Base-by-base conservation (phyloP, 2,329 filamentous ascomycete genomes). In the Seiridium cupressi region DNA sequence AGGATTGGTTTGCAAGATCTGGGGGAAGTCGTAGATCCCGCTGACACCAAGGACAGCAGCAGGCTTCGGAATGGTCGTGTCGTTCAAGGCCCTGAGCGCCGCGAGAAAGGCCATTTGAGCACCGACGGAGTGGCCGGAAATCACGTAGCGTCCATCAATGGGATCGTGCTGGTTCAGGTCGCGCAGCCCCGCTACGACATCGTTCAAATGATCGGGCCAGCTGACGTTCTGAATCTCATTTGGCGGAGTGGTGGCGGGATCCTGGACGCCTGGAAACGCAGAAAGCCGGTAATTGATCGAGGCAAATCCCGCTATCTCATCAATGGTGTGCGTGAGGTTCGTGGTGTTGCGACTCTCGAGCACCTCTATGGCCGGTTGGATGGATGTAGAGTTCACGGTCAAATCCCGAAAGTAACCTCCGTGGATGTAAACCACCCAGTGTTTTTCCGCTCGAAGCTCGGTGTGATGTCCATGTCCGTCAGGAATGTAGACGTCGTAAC, bases 131-230 rank as follows among this genome's bases (percentile, higher is more conserved):
- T 55, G 53, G 8, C 53, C 53, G 4, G 53, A 55, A 34, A 55
- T 34, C 9, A 55, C 36, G 26, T 55, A 55, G n/a, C 26, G 35
- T 10, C 53, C 53, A 38, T 55, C 36, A 26, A 55, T 55, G 8
- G 11, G 53, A n/a, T 55, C 13, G 38, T 55, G 18, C 18, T 8
- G 3, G 38, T 55, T 55, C 18, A 55, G 53, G 5, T 55, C 53
- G 13, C 18, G 11, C 9, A 55, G 53, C 5, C 18, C 53, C 18
- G 53, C 53, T 6, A 55, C n/a, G 31, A 55, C 53, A 13, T 55
- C 53, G 53, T 55, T 44, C n/a, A 55, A 38, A 18, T 55, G 53
- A 10, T 55, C 53, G 36, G 53, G 53, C 53, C 53, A 55, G 36
- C 53, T 55, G 10, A 44, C 38, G 18, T 42, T 55, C 10, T 55